phyloP scores from a whole-genome alignment of 2,329 filamentous ascomycete species.

The Cladosporium oxysporum region DNA sequence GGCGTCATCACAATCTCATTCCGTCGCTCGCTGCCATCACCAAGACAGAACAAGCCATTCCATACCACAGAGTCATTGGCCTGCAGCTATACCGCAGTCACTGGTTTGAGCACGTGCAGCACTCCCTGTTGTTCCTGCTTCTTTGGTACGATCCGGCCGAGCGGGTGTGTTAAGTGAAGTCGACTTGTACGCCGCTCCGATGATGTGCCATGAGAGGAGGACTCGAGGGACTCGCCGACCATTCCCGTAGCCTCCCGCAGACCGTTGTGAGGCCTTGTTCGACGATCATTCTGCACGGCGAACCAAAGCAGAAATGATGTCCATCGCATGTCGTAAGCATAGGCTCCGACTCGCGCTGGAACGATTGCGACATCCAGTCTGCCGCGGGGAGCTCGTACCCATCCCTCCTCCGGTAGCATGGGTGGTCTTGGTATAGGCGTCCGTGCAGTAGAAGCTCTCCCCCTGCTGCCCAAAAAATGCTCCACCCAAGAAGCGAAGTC shows the following conservation, averaged over 20 bases:
- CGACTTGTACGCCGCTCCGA: background rate
- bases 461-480: constrained; percentile 4
- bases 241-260: background rate
- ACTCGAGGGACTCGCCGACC: background rate
- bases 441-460: constrained; percentile 1
- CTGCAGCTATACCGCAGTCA: background rate
- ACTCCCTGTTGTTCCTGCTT: background rate
- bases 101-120: background rate
- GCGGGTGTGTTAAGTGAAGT: background rate
- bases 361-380: constrained; percentile 4
- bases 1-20: background rate
- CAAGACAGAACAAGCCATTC: background rate
- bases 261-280: background rate
- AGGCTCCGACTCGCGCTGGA: background rate
- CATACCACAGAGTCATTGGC: background rate
- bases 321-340: background rate
- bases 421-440: constrained; percentile 1
- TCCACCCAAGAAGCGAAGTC: constrained; percentile 4
- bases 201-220: constrained; percentile 1
- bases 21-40: background rate
- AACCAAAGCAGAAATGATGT: background rate
- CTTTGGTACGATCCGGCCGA: background rate
- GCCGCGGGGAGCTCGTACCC: background rate
- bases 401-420: background rate
- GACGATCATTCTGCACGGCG: background rate